A percentile compares a stretch with the other conserved stretches of the same genome.
Evolutionary conservation across 2,329 filamentous ascomycete species (phyloP).

Genomic region (Scytalidium sp.): DNA sequence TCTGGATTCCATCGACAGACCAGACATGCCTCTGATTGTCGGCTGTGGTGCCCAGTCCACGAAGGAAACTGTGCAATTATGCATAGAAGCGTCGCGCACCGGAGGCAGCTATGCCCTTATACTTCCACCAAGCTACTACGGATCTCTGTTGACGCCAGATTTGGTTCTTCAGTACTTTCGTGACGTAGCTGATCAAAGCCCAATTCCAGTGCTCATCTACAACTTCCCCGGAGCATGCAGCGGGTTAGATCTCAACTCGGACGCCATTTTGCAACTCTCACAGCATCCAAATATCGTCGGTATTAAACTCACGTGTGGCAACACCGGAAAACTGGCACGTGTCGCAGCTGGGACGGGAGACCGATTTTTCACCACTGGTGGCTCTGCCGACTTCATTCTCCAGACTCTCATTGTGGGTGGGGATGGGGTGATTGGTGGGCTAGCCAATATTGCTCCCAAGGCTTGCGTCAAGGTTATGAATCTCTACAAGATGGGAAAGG

Average conservation of each 20-base stretch:
- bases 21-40: constrained; percentile 57
- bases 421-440: constrained; percentile 64
- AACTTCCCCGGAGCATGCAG: constrained; percentile 63
- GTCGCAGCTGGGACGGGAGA: constrained; percentile 50
- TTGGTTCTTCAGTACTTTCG: constrained; percentile 54
- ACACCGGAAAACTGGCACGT: constrained; percentile 54
- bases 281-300: constrained; percentile 78
- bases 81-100: constrained; percentile 53
- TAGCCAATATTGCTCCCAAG: constrained; percentile 64
- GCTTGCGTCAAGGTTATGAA: constrained; percentile 57
- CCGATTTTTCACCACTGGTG: constrained; percentile 64
- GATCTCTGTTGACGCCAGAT: constrained; percentile 48
- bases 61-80: constrained; percentile 58
- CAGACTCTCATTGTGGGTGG: constrained; percentile 65
- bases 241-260: constrained; percentile 82
- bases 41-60: constrained; percentile 62
- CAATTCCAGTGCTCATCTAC: constrained; percentile 75
- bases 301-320: constrained; percentile 85
- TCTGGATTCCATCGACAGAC: constrained; percentile 53
- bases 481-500: constrained; percentile 52
- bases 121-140: constrained; percentile 63
- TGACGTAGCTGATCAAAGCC: constrained; percentile 59
- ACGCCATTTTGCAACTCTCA: constrained; percentile 73
- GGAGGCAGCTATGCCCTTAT: constrained; percentile 63
- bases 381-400: constrained; percentile 67